phyloP scores from a whole-genome alignment of 176 grass and related monocot genomes.

The Oryza meridionalis region DNA sequence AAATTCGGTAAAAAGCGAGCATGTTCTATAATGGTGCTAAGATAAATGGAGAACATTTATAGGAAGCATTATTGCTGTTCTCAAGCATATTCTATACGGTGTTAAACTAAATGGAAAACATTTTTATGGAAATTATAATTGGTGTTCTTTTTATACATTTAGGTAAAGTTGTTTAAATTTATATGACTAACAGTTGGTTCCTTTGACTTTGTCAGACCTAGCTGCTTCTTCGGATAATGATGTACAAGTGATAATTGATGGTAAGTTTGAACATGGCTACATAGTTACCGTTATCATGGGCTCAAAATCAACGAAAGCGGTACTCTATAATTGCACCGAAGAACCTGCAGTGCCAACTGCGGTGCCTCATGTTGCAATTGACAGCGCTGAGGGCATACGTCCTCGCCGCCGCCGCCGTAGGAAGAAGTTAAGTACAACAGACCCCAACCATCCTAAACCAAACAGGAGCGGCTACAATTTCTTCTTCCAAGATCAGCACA shows the following conservation, averaged over 20 bases:
- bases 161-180: constrained; percentile 15
- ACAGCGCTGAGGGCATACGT: constrained; percentile 37
- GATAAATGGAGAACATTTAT: constrained; percentile 9
- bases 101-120: constrained; percentile 13
- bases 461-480: constrained; percentile 97
- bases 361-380: constrained; percentile 37
- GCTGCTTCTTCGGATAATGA: constrained; percentile 41
- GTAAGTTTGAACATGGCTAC: constrained; percentile 93
- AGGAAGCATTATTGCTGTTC: constrained; percentile 8
- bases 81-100: background rate
- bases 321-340: constrained; percentile 75
- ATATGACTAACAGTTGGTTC: constrained; percentile 34
- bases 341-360: constrained; percentile 35
- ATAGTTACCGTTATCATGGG: constrained; percentile 80
- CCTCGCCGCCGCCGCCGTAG: constrained; percentile 45
- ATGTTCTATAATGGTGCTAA: background rate
- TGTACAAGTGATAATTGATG: constrained; percentile 81
- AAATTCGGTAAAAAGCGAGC: constrained; percentile 15
- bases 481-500: constrained; percentile 95
- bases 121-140: constrained; percentile 23
- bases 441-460: constrained; percentile 89
- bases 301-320: constrained; percentile 70
- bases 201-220: constrained; percentile 49
- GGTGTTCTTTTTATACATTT: constrained; percentile 12
- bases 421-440: constrained; percentile 76